These are phyloP conservation scores for Suillus fuscotomentosus DNA, from an alignment of 768 basidiomycete genomes.

Conservation along the genomic window DNA sequence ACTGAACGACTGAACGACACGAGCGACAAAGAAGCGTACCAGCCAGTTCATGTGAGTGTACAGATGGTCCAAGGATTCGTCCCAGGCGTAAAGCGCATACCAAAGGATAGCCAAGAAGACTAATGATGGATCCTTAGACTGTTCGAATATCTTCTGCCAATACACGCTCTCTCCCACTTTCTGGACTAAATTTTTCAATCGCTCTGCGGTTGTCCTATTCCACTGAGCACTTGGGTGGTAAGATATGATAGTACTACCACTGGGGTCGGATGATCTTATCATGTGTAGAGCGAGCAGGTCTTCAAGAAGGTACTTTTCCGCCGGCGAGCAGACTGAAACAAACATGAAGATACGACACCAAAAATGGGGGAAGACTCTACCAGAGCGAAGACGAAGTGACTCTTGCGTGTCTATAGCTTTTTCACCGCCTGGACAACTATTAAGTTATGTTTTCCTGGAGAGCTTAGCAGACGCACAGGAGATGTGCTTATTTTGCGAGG, in stretches of 20 bases:
- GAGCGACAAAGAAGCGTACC: constrained; percentile 26
- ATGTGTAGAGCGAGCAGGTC: constrained; percentile 41
- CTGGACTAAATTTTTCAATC: constrained; percentile 27
- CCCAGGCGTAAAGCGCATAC: constrained; percentile 64
- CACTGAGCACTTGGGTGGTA: constrained; percentile 29
- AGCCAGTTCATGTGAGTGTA: constrained; percentile 51
- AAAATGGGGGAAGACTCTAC: constrained; percentile 1
- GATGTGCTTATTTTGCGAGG: constrained; percentile 16
- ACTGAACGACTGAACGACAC: not conserved
- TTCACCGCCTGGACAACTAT: constrained; percentile 13
- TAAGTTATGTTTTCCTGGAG: not conserved
- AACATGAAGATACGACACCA: not conserved
- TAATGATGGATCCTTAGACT: constrained; percentile 32
- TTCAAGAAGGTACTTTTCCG: constrained; percentile 25
- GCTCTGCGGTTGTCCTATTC: constrained; percentile 26
- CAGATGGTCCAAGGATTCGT: constrained; percentile 52
- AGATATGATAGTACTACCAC: constrained; percentile 33
- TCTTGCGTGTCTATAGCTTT: constrained; percentile 12
- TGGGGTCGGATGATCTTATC: constrained; percentile 26
- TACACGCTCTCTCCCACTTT: constrained; percentile 36
- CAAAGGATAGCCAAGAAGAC: constrained; percentile 44
- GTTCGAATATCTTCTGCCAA: constrained; percentile 32
- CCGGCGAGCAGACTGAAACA: constrained; percentile 6
- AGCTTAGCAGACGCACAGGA: not conserved
- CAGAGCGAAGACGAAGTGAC: constrained; percentile 13